These are phyloP conservation scores for Populus alba DNA, from an alignment of 345 rosid genomes.

Conservation along the genomic window DNA sequence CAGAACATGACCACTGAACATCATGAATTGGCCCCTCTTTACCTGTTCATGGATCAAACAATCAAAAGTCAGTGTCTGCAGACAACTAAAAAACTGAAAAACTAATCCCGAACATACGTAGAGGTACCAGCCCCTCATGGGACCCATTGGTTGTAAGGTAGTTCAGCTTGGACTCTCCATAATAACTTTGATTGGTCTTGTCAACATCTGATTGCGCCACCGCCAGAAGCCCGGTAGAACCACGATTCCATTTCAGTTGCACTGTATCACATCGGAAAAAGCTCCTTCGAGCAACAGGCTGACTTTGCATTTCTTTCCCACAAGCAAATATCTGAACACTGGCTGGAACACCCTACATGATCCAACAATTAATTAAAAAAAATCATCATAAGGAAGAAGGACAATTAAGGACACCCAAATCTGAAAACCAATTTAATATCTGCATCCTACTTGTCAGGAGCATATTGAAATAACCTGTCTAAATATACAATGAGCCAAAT, in stretches of 20 bases:
- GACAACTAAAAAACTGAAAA: neutral
- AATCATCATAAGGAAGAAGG: neutral
- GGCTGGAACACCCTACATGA: slow-evolving; percentile 77
- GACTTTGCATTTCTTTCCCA: slow-evolving; percentile 58
- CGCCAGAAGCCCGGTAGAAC: slow-evolving; percentile 82
- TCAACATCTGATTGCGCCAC: slow-evolving; percentile 92
- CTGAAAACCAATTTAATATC: neutral
- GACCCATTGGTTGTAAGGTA: slow-evolving; percentile 84
- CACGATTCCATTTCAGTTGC: slow-evolving; percentile 77
- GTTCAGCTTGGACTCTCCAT: slow-evolving; percentile 86
- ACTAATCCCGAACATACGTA: slow-evolving; percentile 56
- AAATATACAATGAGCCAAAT: neutral
- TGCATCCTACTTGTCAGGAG: neutral
- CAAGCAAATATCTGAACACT: slow-evolving; percentile 87
- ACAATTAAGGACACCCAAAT: neutral
- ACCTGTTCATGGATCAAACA: slow-evolving; percentile 48
- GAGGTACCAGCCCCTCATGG: slow-evolving; percentile 85
- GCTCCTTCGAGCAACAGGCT: slow-evolving; percentile 74
- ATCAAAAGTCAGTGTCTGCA: slow-evolving; percentile 26
- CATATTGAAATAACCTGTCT: neutral
- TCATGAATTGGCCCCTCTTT: slow-evolving; percentile 98
- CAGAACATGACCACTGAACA: slow-evolving; percentile 92
- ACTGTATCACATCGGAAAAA: slow-evolving; percentile 86
- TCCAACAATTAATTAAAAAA: neutral
- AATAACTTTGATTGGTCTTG: slow-evolving; percentile 93